Conservation (phyloP, 306 rosid genomes). For the Sphenostylis stenocarpa region DNA sequence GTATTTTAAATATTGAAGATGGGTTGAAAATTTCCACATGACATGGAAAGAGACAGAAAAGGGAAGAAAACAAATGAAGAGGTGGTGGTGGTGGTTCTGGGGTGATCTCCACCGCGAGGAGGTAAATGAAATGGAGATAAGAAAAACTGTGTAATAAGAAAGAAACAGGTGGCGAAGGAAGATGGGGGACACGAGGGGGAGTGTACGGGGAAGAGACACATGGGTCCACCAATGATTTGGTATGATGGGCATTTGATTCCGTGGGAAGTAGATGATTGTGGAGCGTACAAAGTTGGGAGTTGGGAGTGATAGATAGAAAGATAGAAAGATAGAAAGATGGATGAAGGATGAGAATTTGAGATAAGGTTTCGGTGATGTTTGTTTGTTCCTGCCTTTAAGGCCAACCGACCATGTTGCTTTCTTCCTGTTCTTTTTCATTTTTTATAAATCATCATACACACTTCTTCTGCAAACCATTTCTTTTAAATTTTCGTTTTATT, state of each 20-base stretch:
- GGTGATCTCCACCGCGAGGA: too few species aligned
- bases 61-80: too few species aligned
- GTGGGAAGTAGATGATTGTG: constrained; percentile 63
- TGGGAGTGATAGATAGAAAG: constrained; percentile 27
- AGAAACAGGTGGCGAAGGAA: constrained; percentile 29
- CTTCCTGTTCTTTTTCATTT: background rate
- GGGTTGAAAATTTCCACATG: too few species aligned
- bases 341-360: constrained; percentile 42
- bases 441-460: too few species aligned
- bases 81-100: too few species aligned
- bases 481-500: too few species aligned
- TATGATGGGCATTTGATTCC: constrained; percentile 84
- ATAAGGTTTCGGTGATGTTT: constrained; percentile 46
- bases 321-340: background rate
- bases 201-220: constrained; percentile 35
- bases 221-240: constrained; percentile 82
- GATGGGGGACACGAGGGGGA: constrained; percentile 29
- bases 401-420: constrained; percentile 54
- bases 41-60: too few species aligned
- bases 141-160: background rate
- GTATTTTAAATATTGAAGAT: too few species aligned
- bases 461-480: too few species aligned
- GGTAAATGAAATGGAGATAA: background rate
- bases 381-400: constrained; percentile 43
- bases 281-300: constrained; percentile 55